Percentiles rank a stretch among this genome's conserved stretches.
Conservation (phyloP, 1,284 basidiomycete genomes). For the Cutaneotrichosporon daszewskae region DNA sequence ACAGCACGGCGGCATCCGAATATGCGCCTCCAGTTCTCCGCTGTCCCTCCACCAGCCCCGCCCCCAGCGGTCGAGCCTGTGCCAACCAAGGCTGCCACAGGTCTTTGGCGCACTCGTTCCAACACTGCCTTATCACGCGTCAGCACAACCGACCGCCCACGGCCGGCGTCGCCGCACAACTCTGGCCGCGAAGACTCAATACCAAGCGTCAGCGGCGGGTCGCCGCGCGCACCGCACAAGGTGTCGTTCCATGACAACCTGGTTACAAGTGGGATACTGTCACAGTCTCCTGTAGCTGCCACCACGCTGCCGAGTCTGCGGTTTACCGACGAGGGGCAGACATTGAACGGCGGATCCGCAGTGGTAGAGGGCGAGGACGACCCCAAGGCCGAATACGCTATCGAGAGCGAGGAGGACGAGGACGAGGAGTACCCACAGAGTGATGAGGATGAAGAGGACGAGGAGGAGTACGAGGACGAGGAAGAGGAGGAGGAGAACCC, state of each 20-base stretch:
- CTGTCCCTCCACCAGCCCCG: constrained; percentile 1
- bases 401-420: constrained; percentile 30
- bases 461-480: constrained; percentile 38
- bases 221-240: background rate
- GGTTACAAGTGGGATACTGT: background rate
- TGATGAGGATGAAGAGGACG: constrained; percentile 31
- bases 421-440: constrained; percentile 30
- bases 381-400: constrained; percentile 24
- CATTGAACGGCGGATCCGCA: background rate
- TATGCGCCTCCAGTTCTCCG: constrained; percentile 37
- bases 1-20: constrained; percentile 33
- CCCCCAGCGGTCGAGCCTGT: background rate
- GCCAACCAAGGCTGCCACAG: background rate
- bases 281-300: no score
- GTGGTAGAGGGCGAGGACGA: constrained; percentile 2
- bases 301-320: no score
- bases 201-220: no score
- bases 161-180: background rate
- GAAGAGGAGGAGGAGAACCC: constrained; percentile 31
- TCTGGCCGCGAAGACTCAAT: no score
- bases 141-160: constrained; percentile 2
- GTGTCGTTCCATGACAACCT: constrained; percentile 10
- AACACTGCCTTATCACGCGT: constrained; percentile 3
- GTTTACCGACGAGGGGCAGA: no score
- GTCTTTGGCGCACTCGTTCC: constrained; percentile 3